Evolutionary conservation across 1,284 basidiomycete genomes (phyloP), one percentile per base, ranked within the genome.

Genomic region (Moesziomyces sp.): DNA sequence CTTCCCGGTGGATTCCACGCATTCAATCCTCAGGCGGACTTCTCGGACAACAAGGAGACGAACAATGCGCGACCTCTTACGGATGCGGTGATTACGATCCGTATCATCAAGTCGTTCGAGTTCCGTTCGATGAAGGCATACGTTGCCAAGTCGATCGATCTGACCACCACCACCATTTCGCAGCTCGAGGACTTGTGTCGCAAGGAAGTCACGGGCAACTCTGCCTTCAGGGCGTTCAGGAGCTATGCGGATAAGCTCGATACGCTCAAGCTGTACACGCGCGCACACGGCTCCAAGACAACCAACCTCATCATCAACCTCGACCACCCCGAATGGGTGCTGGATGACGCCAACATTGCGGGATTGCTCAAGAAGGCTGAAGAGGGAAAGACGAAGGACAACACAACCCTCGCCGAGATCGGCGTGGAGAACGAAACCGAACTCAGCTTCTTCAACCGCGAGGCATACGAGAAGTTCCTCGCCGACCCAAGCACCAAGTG

Each of bases 71-170:
- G 88, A 3, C 91, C 93, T 3, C 88, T 87, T 71, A 91, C 91
- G 5, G 87, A 89, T 58, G 91, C 92, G 19, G 92, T 92, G 9
- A 86, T 96, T 64, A 96, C 94, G n/a, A 84, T 98, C 46, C 90
- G 96, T 35, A 88, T 98, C 73, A 93, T 99, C 87, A 99, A 99
- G 84, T 94, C 91, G 44, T 97, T 99, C 84, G 91, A 91, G 81
- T 98, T 90, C 84, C 89, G 96, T 54, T 95, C 94, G 40, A 91
- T 94, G 85, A 92, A 92, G 82, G 91, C 90, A 79, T 88, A 97
- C 69, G 91, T 99, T 38, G 87, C 98, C 49, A 91, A 90, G 76
- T 87, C 91, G 72, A 83, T 97, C 75, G 90, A 99, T 83, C 88
- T 97, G 60, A 90, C 91, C 72, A 87, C 86, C 0, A 90, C 88